Evolutionary conservation across 805 yeast species (phyloP).

Genomic region (Schwanniomyces occidentalis): DNA sequence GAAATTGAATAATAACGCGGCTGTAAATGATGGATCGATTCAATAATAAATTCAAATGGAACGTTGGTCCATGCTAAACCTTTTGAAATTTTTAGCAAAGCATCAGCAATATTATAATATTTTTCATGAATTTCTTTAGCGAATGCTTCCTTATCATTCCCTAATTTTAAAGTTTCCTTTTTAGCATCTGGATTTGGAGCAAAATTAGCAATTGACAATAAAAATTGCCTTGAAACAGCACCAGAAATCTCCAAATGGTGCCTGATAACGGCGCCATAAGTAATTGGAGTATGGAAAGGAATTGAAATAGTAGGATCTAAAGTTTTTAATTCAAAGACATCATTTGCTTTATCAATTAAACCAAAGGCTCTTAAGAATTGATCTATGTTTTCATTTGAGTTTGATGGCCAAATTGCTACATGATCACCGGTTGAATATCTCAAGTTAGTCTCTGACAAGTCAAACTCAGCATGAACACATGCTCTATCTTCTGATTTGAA

Average conservation of each 20-base stretch:
- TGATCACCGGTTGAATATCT: slow-evolving; percentile 95
- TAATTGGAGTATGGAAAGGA: slow-evolving; percentile 78
- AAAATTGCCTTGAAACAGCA: slow-evolving; percentile 85
- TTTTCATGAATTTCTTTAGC: slow-evolving; percentile 62
- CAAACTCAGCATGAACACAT: slow-evolving; percentile 91
- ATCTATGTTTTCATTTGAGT: slow-evolving; percentile 72
- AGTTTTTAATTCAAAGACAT: slow-evolving; percentile 63
- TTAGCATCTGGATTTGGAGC: slow-evolving; percentile 70
- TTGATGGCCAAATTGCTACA: slow-evolving; percentile 92
- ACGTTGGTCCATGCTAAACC: slow-evolving; percentile 71
- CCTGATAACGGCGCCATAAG: slow-evolving; percentile 84
- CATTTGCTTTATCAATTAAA: slow-evolving; percentile 50
- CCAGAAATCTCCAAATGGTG: slow-evolving; percentile 90
- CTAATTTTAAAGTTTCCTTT: slow-evolving; percentile 49
- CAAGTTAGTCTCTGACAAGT: slow-evolving; percentile 69
- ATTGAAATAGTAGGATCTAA: slow-evolving; percentile 66
- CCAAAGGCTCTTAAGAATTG: slow-evolving; percentile 65
- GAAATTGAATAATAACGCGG: slow-evolving; percentile 97
- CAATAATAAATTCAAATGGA: slow-evolving; percentile 84
- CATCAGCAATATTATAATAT: slow-evolving; percentile 74
- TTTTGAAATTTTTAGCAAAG: slow-evolving; percentile 58
- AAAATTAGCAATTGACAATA: slow-evolving; percentile 71
- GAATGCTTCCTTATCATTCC: slow-evolving; percentile 68
- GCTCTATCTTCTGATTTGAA: slow-evolving; percentile 65
- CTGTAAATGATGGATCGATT: slow-evolving; percentile 75